Conservation (phyloP, 2,329 filamentous ascomycete species). For the Fusarium pininemorale region DNA sequence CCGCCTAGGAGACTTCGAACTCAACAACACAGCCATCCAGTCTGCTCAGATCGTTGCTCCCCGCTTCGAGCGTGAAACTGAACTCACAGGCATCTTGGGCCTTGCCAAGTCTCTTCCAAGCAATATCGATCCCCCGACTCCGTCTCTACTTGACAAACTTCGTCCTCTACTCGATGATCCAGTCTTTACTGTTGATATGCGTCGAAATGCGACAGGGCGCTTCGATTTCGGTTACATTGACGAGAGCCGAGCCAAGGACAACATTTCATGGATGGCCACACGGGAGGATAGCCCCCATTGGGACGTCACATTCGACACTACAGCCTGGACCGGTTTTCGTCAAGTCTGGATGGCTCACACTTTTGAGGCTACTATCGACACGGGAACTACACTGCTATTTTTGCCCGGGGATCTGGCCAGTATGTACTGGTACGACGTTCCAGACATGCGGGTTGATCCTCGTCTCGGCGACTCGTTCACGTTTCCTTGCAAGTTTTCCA, state of each 20-base stretch:
- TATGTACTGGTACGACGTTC: constrained; percentile 67
- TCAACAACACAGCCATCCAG: constrained; percentile 59
- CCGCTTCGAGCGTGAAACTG: constrained; percentile 53
- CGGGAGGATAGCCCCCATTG: constrained; percentile 49
- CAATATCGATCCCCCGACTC: constrained; percentile 54
- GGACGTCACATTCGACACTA: constrained; percentile 61
- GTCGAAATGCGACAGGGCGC: constrained; percentile 56
- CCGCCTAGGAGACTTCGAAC: constrained; percentile 53
- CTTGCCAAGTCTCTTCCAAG: constrained; percentile 58
- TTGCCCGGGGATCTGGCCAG: constrained; percentile 64
- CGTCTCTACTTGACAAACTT: constrained; percentile 57
- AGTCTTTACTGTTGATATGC: constrained; percentile 61
- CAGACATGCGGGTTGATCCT: constrained; percentile 59
- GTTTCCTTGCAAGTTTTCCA: constrained; percentile 64
- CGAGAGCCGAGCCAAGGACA: constrained; percentile 48
- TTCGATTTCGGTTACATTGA: constrained; percentile 64
- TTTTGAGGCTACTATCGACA: constrained; percentile 70
- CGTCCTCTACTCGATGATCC: constrained; percentile 50
- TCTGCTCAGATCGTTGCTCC: constrained; percentile 56
- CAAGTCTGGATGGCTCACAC: constrained; percentile 58
- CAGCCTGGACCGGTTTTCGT: constrained; percentile 54
- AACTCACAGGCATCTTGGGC: constrained; percentile 62
- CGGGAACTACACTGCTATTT: constrained; percentile 73
- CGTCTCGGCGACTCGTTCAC: constrained; percentile 59
- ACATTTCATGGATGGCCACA: constrained; percentile 55